phyloP scores from a whole-genome alignment of 139 green algal species.

The Tetradesmus lagerheimii region DNA sequence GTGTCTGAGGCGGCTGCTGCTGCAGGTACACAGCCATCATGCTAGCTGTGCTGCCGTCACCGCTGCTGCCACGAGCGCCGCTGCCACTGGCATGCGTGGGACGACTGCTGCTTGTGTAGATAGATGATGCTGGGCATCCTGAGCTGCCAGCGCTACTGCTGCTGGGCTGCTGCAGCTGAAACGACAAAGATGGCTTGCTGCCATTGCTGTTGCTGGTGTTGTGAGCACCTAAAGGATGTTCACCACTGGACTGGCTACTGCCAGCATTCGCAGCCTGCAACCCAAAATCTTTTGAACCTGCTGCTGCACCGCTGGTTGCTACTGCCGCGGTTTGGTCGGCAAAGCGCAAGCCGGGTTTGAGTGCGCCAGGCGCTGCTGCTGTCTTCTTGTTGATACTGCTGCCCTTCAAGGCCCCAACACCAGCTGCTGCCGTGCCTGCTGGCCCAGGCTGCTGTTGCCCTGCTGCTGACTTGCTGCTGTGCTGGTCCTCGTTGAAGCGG shows the following conservation, averaged over 20 bases:
- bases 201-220: background rate
- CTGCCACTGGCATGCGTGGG: no score
- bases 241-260: background rate
- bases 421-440: background rate
- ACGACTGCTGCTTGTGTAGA: background rate
- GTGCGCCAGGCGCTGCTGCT: background rate
- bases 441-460: background rate
- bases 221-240: background rate
- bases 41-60: background rate
- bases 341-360: background rate
- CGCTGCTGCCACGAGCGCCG: background rate
- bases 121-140: background rate
- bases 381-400: background rate
- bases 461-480: background rate
- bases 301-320: background rate
- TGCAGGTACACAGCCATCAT: conserved; percentile 33
- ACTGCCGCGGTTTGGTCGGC: background rate
- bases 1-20: background rate
- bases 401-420: background rate
- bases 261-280: background rate
- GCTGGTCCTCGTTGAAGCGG: conserved; percentile 17
- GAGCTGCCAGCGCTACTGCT: background rate
- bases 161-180: background rate
- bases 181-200: background rate
- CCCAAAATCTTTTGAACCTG: background rate